Evolutionary conservation across 2,329 filamentous ascomycete genomes (phyloP), one percentile per base, ranked within the genome.

Genomic region (Fusarium subglutinans): DNA sequence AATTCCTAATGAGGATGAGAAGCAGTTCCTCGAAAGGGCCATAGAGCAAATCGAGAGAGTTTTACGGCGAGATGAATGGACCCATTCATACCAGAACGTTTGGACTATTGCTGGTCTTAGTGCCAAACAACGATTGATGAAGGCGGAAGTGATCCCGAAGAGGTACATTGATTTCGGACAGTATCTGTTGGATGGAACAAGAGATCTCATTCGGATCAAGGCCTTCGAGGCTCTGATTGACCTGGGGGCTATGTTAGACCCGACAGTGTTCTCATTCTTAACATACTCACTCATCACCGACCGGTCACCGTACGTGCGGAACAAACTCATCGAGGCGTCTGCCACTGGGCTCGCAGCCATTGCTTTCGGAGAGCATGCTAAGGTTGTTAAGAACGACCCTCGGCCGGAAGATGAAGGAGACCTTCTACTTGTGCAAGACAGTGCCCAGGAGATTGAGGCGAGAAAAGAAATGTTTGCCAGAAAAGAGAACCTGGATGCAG

Each of bases 11-110:
- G 84, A 86, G 59, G 83, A 86, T 50, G 86, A 86, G 48, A 83
- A 82, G 66, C 83, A 81, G 53, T 90, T 89, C 63, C 83, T 89
- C 13, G 84, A 86, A 15, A 82, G 84, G 58, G 89, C 88, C 6
- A 78, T 91, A 50, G 88, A 89, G 61, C 90, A 92, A 79, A 91
- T 93, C 53, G 90, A 93, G 75, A 87, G 91, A 60, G 90, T 91
- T 74, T 87, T 91, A 54, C 86, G 91, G 28, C 90, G 91, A 82
- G 91, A 93, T 77, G 90, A 92, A 78, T 93, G 91, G 87, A 89
- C 89, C 22, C 85, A 88, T 68, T 92, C 90, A 6, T 92, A 91
- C 77, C 90, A 92, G 68, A 93, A 93, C 70, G 86, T 91, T 62
- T 90, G 90, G 86, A 91, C 91, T 24, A 86, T 87, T 70, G 88